A percentile compares a stretch with the other conserved stretches of the same genome.
Evolutionary conservation across 2,329 filamentous ascomycete species (phyloP).

Genomic region (Pseudocercospora cruenta): DNA sequence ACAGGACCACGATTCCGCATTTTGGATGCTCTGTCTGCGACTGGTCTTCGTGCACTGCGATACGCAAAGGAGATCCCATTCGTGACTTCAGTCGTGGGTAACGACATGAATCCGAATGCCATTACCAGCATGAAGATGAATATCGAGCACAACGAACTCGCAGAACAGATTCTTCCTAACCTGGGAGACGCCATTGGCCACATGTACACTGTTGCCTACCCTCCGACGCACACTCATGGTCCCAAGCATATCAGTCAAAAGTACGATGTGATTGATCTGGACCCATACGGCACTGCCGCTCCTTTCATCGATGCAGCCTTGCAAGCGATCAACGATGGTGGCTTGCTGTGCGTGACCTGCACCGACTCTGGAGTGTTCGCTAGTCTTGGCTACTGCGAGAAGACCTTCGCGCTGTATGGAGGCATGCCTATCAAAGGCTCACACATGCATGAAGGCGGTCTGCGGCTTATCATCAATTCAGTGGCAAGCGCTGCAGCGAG

Average conservation of each 20-base stretch:
- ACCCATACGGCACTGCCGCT: slow-evolving; percentile 92
- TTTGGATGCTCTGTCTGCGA: slow-evolving; percentile 91
- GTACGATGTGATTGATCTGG: slow-evolving; percentile 94
- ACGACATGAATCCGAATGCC: slow-evolving; percentile 71
- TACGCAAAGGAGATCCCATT: slow-evolving; percentile 86
- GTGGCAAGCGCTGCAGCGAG: slow-evolving; percentile 79
- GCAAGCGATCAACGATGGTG: slow-evolving; percentile 84
- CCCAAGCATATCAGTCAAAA: slow-evolving; percentile 48
- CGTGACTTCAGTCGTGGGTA: slow-evolving; percentile 61
- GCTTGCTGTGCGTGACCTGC: slow-evolving; percentile 91
- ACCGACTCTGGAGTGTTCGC: slow-evolving; percentile 96
- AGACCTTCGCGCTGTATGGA: slow-evolving; percentile 91
- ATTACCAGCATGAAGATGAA: slow-evolving; percentile 75
- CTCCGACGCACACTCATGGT: slow-evolving; percentile 38
- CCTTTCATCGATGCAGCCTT: slow-evolving; percentile 91
- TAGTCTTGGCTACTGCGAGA: slow-evolving; percentile 91
- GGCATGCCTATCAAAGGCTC: slow-evolving; percentile 82
- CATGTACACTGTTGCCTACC: slow-evolving; percentile 71
- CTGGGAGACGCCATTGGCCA: slow-evolving; percentile 84
- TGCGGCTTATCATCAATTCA: slow-evolving; percentile 82
- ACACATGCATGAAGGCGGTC: slow-evolving; percentile 84
- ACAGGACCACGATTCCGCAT: slow-evolving; percentile 69
- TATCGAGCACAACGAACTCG: slow-evolving; percentile 77
- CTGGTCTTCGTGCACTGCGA: slow-evolving; percentile 84
- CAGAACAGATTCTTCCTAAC: slow-evolving; percentile 70